phyloP scores from a whole-genome alignment of 2,329 filamentous ascomycete genomes.

The Stromatinia cepivora region DNA sequence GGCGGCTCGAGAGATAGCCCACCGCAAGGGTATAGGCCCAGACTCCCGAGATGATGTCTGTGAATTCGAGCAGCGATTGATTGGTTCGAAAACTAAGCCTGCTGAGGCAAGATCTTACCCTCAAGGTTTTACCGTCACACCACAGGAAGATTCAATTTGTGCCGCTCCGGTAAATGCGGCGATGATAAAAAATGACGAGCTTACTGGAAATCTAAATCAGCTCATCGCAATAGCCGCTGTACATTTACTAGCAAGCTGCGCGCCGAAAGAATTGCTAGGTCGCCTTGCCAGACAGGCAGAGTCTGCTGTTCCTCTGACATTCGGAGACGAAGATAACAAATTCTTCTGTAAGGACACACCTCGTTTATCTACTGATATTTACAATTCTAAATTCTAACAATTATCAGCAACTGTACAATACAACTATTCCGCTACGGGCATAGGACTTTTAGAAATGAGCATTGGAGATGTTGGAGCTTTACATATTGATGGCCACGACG shows the following conservation, averaged over 20 bases:
- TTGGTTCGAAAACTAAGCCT: background rate
- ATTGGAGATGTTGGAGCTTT: background rate
- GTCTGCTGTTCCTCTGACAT: background rate
- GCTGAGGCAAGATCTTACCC: background rate
- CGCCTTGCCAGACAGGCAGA: background rate
- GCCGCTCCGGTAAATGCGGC: background rate
- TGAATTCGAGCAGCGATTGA: background rate
- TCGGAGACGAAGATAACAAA: background rate
- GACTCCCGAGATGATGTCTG: background rate
- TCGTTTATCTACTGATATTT: too few relatives aligned
- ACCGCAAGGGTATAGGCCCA: background rate
- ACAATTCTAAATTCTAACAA: background rate
- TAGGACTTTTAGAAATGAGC: background rate
- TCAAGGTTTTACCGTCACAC: background rate
- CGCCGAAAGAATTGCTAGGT: background rate
- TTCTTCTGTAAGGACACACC: background rate
- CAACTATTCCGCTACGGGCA: background rate
- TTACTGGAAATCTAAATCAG: background rate
- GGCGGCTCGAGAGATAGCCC: background rate
- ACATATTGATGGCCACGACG: background rate
- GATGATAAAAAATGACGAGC: background rate
- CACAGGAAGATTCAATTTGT: background rate
- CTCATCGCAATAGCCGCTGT: background rate
- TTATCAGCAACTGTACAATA: constrained; percentile 1
- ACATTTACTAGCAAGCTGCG: background rate